Conservation (phyloP, 192 early-diverging fungal species). For the Phycomyces blakesleeanus region DNA sequence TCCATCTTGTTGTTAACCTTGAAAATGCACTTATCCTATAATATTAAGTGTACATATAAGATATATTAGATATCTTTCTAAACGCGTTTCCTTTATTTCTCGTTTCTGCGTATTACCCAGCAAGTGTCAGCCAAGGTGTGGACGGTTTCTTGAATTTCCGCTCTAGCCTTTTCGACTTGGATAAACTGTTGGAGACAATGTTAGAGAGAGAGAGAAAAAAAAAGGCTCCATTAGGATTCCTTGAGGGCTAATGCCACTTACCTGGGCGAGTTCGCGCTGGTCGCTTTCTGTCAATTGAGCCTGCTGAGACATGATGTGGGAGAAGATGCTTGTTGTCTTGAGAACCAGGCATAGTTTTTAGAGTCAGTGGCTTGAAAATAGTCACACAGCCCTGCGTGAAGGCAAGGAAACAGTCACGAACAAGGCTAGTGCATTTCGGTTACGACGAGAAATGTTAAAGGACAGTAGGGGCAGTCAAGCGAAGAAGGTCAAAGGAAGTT, state of each 20-base stretch:
- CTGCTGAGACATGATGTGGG: conserved; percentile 22
- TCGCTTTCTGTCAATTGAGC: conserved; percentile 37
- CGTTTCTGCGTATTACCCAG: conserved; percentile 36
- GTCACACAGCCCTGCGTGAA: too few species aligned
- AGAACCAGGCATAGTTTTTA: neutral
- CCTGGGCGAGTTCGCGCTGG: conserved; percentile 34
- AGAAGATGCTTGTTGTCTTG: neutral
- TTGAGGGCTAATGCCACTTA: conserved; percentile 1
- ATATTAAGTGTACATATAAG: neutral
- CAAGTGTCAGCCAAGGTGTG: conserved; percentile 47
- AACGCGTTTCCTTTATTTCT: neutral
- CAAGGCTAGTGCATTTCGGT: too few species aligned
- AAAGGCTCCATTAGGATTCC: neutral
- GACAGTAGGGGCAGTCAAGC: too few species aligned
- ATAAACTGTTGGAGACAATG: conserved; percentile 15
- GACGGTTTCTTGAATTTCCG: conserved; percentile 37
- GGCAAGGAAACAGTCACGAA: too few species aligned
- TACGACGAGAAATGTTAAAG: too few species aligned
- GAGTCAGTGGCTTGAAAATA: neutral
- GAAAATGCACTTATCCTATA: conserved; percentile 36
- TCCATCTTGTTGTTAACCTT: conserved; percentile 48
- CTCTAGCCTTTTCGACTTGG: conserved; percentile 38
- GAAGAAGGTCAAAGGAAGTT: too few species aligned
- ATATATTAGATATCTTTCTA: neutral
- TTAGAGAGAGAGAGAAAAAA: neutral